Evolutionary conservation across 2,329 filamentous ascomycete genomes (phyloP), one percentile per base, ranked within the genome.

Genomic region (Stachybotrys elegans): DNA sequence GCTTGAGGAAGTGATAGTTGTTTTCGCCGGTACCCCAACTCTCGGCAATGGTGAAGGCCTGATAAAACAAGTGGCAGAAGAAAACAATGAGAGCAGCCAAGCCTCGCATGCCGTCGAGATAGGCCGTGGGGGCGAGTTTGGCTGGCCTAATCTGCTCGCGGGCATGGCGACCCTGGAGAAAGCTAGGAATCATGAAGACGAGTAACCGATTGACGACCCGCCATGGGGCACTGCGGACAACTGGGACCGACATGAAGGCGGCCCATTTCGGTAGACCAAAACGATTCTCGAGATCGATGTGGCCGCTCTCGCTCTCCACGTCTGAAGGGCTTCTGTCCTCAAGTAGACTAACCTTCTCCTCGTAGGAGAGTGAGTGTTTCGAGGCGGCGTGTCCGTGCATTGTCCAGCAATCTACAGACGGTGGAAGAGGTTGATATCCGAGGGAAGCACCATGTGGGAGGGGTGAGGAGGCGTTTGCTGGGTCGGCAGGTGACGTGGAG

Each of bases 91-190:
- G 65, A 5, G 76, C 75, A 31, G 76, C 76, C 12, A 79, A 57
- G 13, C 76, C 76, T 48, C 76, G 70, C 66, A 80, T 73, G 47
- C 76, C 76, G 51, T 80, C 77, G 38, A 80, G 73, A 51, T 80
- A 79, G 7, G 76, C 69, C 8, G 76, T 80, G 14, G 76, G 75
- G 27, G 67, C 58, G n/a, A 73, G 60, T 39, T 66, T 68, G 20
- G 67, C 58, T 5, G 63, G 57, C n/a, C 64, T 63, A 40, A 63
- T 62, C 40, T 66, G 61, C 43, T 72, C 67, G 31, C 68, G 60
- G 25, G 62, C 62, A 45, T 70, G 57, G 22, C 66, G 65, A 39
- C 67, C 63, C 40, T 75, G 72, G 37, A 77, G 51, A 51, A 78
- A 78, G 57, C 70, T 75, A n/a, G 75, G 75, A n/a, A 74, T 57